Evolutionary conservation across 805 yeast species (phyloP), one percentile per base, ranked within the genome.

Genomic region (Monosporozyma siamensis): DNA sequence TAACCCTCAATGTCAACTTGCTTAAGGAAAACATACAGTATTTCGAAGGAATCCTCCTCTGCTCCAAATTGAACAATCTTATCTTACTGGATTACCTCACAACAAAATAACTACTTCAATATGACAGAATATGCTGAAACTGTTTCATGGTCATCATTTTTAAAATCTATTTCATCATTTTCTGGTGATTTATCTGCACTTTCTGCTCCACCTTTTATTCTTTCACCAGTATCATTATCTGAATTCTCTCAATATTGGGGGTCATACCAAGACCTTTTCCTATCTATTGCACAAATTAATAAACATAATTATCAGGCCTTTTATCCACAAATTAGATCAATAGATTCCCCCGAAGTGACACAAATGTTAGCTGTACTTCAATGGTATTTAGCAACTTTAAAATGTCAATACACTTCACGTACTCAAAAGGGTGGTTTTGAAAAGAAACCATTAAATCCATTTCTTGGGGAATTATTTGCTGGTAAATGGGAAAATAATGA

Each of bases 231-330:
- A 5, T 89, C 97, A 2, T 71, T 87, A 53, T 78, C 78, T 26
- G 98, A 92, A 68, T 92, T 85, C 65, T 83, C 96, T 18, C 90
- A 86, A 63, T 92, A 86, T 67, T 92, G 98, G 97, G 86, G 88
- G 38, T 95, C 89, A 59, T 90, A 86, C 57, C 88, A 89, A 18
- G 90, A 85, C 48, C 70, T 88, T 48, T 75, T 92, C 43, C 64
- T 87, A 42, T 89, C 77, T 29, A 89, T 97, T 26, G 72, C 71
- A 48, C 70, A 70, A 47, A 68, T 59, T 24, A 48, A 48, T 26
- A 50, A 44, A 20, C 43, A 45, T 2, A 55, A 52, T 24, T 51
- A 40, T 23, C 48, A 52, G 40, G 44, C 50, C 27, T 47, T 44
- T 17, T 48, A 37, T 22, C 48, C 39, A 7, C 40, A 42, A n/a